Base-by-base conservation (phyloP, 257 asterid species). In the Solanum appendiculatum region DNA sequence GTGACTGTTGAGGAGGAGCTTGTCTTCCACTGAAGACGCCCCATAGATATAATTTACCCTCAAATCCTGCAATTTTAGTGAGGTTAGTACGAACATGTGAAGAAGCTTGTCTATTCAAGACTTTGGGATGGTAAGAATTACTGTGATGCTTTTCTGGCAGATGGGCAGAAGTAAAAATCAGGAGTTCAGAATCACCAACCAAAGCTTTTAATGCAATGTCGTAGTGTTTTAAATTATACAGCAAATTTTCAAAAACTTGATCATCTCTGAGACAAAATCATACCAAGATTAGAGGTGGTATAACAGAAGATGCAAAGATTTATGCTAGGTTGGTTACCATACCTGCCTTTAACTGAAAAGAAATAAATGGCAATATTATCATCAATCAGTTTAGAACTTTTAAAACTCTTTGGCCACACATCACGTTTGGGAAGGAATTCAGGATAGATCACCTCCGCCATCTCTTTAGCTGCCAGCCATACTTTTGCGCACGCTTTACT, bases 11-110 rank as follows among this genome's bases (percentile, higher is more conserved):
- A 40, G 89, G 72, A 68, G 84, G 82, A 85, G 87, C 68, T 68
- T 54, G 88, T 29, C 86, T 89, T 56, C 89, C 93, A 86, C 87
- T 91, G 82, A 93, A 92, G 88, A 91, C 90, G 64, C 96, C 96
- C 96, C 96, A 93, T 31, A 93, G 84, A 89, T 92, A 93, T 86
- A 81, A 90, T 85, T 91, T 92, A 77, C 94, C 96, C 27, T 89
- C 89, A 44, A 91, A 89, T 91, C 92, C 96, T 93, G 90, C 72
- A 85, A 85, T 83, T 87, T 88, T n/a, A 88, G 36, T 29, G 86
- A 82, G 87, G 87, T 72, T 18, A 36, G 64, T 60, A 66, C 27
- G 40, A 7, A 48, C 29, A n/a, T 60, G 73, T 3, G 31, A 44
- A 85, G 12, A 60, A 66, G 12, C 31, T 33, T n/a, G n/a, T 12